phyloP scores from a whole-genome alignment of 805 yeast species.

The Candida schatavii region DNA sequence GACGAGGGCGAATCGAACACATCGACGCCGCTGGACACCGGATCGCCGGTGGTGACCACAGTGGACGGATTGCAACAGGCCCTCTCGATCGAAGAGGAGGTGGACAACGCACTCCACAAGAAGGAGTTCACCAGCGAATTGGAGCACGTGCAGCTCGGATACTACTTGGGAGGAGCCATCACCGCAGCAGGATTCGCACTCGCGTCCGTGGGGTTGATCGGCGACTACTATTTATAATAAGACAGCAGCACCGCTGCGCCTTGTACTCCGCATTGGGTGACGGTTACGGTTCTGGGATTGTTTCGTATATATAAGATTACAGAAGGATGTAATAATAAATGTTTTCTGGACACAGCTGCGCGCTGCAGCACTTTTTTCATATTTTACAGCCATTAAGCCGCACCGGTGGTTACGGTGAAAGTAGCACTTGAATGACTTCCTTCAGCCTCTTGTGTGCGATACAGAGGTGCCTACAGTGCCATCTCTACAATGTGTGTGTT shows the following conservation, averaged over 20 bases:
- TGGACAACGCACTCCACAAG: constrained; percentile 40
- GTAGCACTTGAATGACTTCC: too few relatives aligned
- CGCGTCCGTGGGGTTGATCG: constrained; percentile 54
- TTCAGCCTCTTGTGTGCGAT: not conserved
- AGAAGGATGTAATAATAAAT: not conserved
- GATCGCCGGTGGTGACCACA: constrained; percentile 7
- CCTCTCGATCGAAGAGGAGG: constrained; percentile 39
- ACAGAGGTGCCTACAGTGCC: not conserved
- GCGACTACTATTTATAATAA: constrained; percentile 39
- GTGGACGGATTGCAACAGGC: constrained; percentile 17
- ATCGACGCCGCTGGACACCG: constrained; percentile 22
- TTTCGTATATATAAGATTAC: not conserved
- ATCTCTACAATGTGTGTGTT: too few relatives aligned
- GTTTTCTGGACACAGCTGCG: not conserved
- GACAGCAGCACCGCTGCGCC: not conserved
- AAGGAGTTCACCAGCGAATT: constrained; percentile 26
- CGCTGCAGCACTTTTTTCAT: not conserved
- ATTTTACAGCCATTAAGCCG: too few relatives aligned
- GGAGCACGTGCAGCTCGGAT: constrained; percentile 31
- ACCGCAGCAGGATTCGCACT: constrained; percentile 46
- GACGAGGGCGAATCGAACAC: constrained; percentile 16
- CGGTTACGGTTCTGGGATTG: not conserved
- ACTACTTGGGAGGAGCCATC: constrained; percentile 39
- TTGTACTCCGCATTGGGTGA: not conserved
- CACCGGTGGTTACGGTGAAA: too few relatives aligned